phyloP scores from a whole-genome alignment of 495 filamentous ascomycete species.

The Xylaria telfairii region DNA sequence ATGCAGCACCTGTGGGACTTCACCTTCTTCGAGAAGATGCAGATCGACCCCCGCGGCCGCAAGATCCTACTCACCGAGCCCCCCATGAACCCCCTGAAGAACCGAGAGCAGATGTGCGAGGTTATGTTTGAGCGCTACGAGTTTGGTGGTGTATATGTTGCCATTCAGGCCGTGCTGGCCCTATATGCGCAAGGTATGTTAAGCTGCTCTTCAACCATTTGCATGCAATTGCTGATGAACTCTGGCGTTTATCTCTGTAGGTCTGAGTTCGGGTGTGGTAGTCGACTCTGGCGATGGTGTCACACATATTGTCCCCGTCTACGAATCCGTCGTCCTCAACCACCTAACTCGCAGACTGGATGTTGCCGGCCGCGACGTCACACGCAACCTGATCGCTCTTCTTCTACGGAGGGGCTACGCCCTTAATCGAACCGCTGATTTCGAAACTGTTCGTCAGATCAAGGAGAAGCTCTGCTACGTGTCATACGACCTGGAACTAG shows the following conservation, averaged over 20 bases:
- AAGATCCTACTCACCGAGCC: constrained; percentile 99
- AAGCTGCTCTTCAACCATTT: background rate
- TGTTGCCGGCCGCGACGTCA: constrained; percentile 96
- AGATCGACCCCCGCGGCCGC: constrained; percentile 85
- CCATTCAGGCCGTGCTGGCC: constrained; percentile 96
- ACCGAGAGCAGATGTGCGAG: constrained; percentile 95
- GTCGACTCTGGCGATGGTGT: constrained; percentile 98
- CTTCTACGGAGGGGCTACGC: constrained; percentile 95
- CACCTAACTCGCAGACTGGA: constrained; percentile 93
- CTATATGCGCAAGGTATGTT: constrained; percentile 90
- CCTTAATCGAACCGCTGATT: constrained; percentile 97
- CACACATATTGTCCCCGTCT: constrained; percentile 97
- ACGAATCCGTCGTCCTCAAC: constrained; percentile 95
- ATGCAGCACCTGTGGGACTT: constrained; percentile 99
- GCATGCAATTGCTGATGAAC: background rate
- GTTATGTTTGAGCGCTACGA: constrained; percentile 98
- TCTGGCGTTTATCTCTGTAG: constrained; percentile 47
- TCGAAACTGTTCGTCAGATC: constrained; percentile 98
- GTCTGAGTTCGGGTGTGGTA: constrained; percentile 93
- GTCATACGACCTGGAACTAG: constrained; percentile 95
- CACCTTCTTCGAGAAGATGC: constrained; percentile 96
- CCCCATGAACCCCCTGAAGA: constrained; percentile 95
- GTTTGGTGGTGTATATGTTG: constrained; percentile 97
- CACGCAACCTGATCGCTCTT: constrained; percentile 93
- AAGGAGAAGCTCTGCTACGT: constrained; percentile 99